Evolutionary conservation across 2,329 filamentous ascomycete genomes (phyloP), one percentile per base, ranked within the genome.

Genomic region (Mariannaea sp.): DNA sequence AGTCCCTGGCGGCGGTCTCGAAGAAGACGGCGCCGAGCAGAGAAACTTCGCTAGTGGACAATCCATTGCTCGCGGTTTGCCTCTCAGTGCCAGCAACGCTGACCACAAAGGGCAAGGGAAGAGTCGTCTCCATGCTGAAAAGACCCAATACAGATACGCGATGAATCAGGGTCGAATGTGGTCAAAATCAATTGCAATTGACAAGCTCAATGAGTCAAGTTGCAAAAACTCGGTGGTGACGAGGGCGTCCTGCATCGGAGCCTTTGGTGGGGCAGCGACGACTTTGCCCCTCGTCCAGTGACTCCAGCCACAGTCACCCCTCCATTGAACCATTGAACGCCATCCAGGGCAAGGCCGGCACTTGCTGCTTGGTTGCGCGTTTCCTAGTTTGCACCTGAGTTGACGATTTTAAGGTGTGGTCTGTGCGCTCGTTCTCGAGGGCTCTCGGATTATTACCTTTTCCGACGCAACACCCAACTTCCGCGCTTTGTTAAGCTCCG

Each of bases 31-130:
- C 78, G 56, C 82, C 83, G 22, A 87, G 74, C 55, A 83, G 79
- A 17, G 80, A 78, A 38, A 87, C 73, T 68, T 87, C 82, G 46
- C 80, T 78, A 53, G 73, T 75, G 27, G 70, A 81, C 55, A 87
- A 75, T 51, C 83, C 83, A 49, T 80, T 76, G 43, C 73, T 71
- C 33, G 78, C 74, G 49, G 73, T 71, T 58, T 82, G 72, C 36
- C 74, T 76, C 20, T 77, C 76, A 1, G 78, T 76, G 43, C 81
- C 74, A 58, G 79, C 75, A 56, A 86, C 78, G 65, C 79, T 78
- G 70, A 85, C 75, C 55, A 87, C 74, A 66, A 87, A 86, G 19
- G 84, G 85, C 46, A 87, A 73, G 8, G 84, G 82, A 17, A 86
- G 76, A 55, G 80, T 84, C 24, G 83, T 84, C 71, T 87, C 85